phyloP scores from a whole-genome alignment of 2,329 filamentous ascomycete genomes.

The Stagonosporopsis chrysanthemi region DNA sequence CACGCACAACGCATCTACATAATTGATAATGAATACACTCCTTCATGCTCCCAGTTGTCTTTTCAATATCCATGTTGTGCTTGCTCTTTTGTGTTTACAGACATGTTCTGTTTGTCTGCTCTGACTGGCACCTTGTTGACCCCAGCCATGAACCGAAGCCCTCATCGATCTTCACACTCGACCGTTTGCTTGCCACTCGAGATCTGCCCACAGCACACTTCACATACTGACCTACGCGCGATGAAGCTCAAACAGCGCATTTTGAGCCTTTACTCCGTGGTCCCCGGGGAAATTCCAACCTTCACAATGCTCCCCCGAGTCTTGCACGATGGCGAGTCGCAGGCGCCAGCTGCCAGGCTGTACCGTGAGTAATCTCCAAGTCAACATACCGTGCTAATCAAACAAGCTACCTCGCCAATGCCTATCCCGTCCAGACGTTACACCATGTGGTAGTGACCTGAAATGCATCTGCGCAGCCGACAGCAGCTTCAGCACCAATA shows the following conservation, averaged over 20 bases:
- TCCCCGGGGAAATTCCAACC: no score
- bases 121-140: not conserved
- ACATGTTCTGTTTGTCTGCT: not conserved
- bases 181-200: slow-evolving; percentile 1
- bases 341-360: slow-evolving; percentile 6
- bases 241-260: not conserved
- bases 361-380: not conserved
- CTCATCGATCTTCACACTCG: not conserved
- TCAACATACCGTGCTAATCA: not conserved
- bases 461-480: slow-evolving; percentile 28
- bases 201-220: not conserved
- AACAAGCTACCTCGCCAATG: slow-evolving; percentile 22
- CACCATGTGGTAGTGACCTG: slow-evolving; percentile 21
- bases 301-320: not conserved
- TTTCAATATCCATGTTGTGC: not conserved
- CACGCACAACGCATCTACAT: slow-evolving; percentile 18
- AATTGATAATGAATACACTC: slow-evolving; percentile 22
- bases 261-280: not conserved
- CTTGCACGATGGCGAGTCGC: slow-evolving; percentile 1
- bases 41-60: slow-evolving; percentile 9
- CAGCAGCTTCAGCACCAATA: slow-evolving; percentile 21
- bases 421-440: slow-evolving; percentile 4
- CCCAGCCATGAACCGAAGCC: not conserved
- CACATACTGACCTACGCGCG: not conserved
- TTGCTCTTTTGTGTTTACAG: not conserved